Evolutionary conservation across 129 eudicot genomes (phyloP).

Genomic region (Centella asiatica): DNA sequence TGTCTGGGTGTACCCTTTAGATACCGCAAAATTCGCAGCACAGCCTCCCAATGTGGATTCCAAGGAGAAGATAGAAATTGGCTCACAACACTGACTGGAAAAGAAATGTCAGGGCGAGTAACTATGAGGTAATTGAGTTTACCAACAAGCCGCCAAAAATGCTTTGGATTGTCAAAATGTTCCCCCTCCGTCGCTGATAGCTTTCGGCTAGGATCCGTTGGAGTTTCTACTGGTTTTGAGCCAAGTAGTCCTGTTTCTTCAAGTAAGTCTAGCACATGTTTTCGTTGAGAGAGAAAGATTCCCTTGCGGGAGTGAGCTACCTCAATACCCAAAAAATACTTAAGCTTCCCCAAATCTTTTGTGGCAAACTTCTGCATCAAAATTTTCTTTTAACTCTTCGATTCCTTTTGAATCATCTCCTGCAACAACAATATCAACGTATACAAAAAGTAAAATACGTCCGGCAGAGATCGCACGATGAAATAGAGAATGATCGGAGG

Average conservation of each 20-base stretch:
- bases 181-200: too few species aligned
- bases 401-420: background rate
- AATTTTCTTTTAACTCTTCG: background rate
- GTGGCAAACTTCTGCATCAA: background rate
- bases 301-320: conserved; percentile 2
- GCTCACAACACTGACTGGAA: background rate
- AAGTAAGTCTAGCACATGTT: background rate
- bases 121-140: background rate
- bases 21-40: background rate
- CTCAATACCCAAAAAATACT: background rate
- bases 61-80: background rate
- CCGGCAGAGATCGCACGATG: background rate
- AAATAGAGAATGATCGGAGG: background rate
- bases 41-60: background rate
- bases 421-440: background rate
- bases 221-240: background rate
- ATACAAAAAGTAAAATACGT: background rate
- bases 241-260: background rate
- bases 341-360: background rate
- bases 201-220: background rate
- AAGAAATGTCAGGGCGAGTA: background rate
- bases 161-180: background rate
- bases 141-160: background rate
- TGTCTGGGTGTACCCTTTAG: background rate
- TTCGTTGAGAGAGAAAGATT: background rate